A percentile compares a stretch with the other conserved stretches of the same genome.
Conservation (phyloP, 2,329 filamentous ascomycete species). For the Neofusicoccum parvum region DNA sequence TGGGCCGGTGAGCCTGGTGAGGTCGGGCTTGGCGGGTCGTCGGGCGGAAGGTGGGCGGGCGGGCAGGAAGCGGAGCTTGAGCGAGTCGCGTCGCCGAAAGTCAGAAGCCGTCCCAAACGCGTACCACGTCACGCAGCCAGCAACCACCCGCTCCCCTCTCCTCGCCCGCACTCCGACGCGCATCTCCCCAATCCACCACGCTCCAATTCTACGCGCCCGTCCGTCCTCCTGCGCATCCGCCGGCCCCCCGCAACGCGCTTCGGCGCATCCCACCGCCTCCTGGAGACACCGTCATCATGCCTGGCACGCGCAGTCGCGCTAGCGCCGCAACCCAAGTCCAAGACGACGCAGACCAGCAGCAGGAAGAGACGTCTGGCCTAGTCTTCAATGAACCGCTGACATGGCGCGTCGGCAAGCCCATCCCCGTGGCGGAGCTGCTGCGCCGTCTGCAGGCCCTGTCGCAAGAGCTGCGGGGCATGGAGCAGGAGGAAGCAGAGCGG, state of each 20-base stretch:
- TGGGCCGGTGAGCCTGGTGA: not conserved
- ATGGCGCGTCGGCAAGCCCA: slow-evolving; percentile 89
- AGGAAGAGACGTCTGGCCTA: slow-evolving; percentile 46
- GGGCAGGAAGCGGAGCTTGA: not conserved
- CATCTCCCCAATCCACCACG: slow-evolving; percentile 1
- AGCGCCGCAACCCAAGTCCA: slow-evolving; percentile 38
- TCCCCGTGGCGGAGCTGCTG: slow-evolving; percentile 79
- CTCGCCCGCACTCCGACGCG: not conserved
- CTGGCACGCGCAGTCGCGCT: slow-evolving; percentile 39
- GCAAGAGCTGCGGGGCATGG: slow-evolving; percentile 80
- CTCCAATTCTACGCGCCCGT: not conserved
- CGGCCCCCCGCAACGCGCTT: not conserved
- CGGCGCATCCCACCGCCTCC: slow-evolving; percentile 20
- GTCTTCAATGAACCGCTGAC: slow-evolving; percentile 84
- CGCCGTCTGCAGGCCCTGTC: slow-evolving; percentile 77
- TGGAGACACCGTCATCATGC: slow-evolving; percentile 22
- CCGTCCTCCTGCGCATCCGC: not conserved
- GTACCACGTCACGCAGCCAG: slow-evolving; percentile 19
- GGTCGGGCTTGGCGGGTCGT: slow-evolving; percentile 1
- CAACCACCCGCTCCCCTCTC: slow-evolving; percentile 11
- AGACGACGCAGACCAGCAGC: slow-evolving; percentile 20
- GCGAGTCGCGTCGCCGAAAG: slow-evolving; percentile 21
- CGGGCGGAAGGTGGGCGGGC: not conserved
- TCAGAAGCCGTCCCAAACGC: slow-evolving; percentile 19
- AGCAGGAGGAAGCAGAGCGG: slow-evolving; percentile 82